Evolutionary conservation across 2,329 filamentous ascomycete species (phyloP).

Genomic region (Ceratocystis colombiana): DNA sequence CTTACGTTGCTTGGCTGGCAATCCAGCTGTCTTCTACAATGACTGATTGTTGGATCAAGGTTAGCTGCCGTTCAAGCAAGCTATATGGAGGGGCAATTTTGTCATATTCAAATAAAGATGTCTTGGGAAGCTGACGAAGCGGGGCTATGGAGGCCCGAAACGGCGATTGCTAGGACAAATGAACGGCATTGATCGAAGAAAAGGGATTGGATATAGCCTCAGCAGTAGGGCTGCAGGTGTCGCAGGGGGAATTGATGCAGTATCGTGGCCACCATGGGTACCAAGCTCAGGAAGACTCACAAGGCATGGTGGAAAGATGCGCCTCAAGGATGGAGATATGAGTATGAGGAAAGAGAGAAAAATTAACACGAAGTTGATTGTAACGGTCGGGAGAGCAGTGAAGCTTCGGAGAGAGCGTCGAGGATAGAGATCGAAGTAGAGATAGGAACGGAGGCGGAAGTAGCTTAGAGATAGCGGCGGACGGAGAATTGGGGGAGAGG

Average conservation of each 20-base stretch:
- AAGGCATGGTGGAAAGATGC: conserved; percentile 31
- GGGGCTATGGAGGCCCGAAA: conserved; percentile 1
- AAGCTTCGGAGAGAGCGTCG: conserved; percentile 1
- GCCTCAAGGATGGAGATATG: conserved; percentile 9
- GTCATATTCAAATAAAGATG: not conserved
- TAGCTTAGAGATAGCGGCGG: not conserved
- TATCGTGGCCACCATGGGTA: not conserved
- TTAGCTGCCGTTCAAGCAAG: conserved; percentile 10
- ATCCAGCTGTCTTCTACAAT: conserved; percentile 36
- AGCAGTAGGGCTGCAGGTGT: conserved; percentile 22
- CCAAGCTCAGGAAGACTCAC: conserved; percentile 30
- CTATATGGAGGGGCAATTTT: conserved; percentile 11
- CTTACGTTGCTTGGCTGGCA: conserved; percentile 35
- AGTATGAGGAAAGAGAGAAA: not conserved
- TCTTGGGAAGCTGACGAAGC: not conserved
- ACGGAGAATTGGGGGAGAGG: not conserved
- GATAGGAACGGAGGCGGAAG: not conserved
- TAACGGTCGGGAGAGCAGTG: not conserved
- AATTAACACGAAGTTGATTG: not conserved
- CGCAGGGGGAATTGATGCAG: not conserved
- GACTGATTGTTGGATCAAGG: conserved; percentile 28
- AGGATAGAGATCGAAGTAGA: not conserved
- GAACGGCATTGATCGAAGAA: not conserved
- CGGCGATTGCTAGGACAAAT: not conserved
- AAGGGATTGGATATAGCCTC: not conserved